Evolutionary conservation across 768 basidiomycete genomes (phyloP), one percentile per base, ranked within the genome.

Genomic region (Cystobasidium ongulense): DNA sequence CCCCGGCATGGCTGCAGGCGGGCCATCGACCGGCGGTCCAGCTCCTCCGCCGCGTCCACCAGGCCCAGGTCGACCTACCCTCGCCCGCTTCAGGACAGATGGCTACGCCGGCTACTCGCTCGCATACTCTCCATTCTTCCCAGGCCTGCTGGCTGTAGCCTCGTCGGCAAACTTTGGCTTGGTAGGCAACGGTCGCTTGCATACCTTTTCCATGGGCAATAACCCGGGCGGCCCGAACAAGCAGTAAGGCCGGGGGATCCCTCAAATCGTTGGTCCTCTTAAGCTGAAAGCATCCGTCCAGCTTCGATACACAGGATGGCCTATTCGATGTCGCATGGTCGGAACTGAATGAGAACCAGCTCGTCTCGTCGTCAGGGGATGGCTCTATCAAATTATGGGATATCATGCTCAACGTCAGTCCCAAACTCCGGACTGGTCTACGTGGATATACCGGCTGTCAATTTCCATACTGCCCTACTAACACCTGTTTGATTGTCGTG

Each of bases 271-370:
- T 72, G 77, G 76, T 59, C 33, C 71, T 25, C 7, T 41, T 46
- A 25, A 63, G 23, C 38, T 43, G 54, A 23, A n/a, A n/a, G n/a
- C n/a, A n/a, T 54, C 18, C 15, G 13, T 67, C 76, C 79, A 93
- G 91, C 75, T 95, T 88, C 78, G 91, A 93, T 80, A 88, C 91
- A 0, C 91, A 92, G 80, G 93, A 95, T 78, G 90, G 89, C 0
- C 81, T 94, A 8, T 94, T 89, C 80, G 92, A 94, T 78, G 83
- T 92, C 61, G 92, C 94, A 0, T 98, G 94, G 94, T 93, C 91
- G 39, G 95, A 98, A 82, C 81, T 87, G 36, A 91, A 96, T 81
- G 93, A 95, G 82, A 92, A 95, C 79, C 95, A 98, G 79, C 82
- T 98, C 41, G 88, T 90, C 1, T 88, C 91, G 0, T 90, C 87